Evolutionary conservation across 495 filamentous ascomycete species (phyloP).

Genomic region (Aspergillus coremiiformis): DNA sequence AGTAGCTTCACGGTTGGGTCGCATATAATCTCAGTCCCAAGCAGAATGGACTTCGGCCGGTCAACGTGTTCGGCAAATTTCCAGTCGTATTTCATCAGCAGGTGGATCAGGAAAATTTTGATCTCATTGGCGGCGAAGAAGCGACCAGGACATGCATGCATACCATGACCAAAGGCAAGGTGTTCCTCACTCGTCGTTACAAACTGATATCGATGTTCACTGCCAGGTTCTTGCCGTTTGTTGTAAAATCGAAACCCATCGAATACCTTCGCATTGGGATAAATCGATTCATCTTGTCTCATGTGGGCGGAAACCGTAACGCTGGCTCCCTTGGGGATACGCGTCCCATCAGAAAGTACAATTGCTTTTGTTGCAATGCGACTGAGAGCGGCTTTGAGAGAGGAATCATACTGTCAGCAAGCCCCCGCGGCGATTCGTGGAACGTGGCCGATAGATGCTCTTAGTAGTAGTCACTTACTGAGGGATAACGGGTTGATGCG

Average conservation of each 20-base stretch:
- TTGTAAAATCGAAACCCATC: constrained; percentile 43
- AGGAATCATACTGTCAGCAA: neutral
- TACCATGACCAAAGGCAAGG: constrained; percentile 42
- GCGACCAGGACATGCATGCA: constrained; percentile 49
- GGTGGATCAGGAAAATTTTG: constrained; percentile 38
- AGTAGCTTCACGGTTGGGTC: constrained; percentile 26
- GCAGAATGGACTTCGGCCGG: constrained; percentile 22
- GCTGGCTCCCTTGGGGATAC: constrained; percentile 28
- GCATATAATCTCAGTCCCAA: constrained; percentile 22
- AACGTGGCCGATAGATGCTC: no score
- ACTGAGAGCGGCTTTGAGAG: constrained; percentile 31
- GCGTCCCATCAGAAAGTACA: constrained; percentile 27
- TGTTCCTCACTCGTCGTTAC: constrained; percentile 39
- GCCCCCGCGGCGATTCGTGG: no score
- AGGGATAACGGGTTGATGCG: constrained; percentile 24
- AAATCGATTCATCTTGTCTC: constrained; percentile 35
- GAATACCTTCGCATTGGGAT: constrained; percentile 36
- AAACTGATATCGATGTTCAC: constrained; percentile 37
- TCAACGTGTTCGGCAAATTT: constrained; percentile 22
- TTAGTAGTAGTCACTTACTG: constrained; percentile 30
- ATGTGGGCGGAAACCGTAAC: constrained; percentile 29
- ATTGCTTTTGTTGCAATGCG: constrained; percentile 30
- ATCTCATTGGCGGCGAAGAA: constrained; percentile 46
- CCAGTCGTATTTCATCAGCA: constrained; percentile 51
- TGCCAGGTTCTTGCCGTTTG: constrained; percentile 35